A percentile compares a stretch with the other conserved stretches of the same genome.
These are phyloP conservation scores for Orobanche coerulescens DNA, from an alignment of 257 asterid species.

Conservation along the genomic window DNA sequence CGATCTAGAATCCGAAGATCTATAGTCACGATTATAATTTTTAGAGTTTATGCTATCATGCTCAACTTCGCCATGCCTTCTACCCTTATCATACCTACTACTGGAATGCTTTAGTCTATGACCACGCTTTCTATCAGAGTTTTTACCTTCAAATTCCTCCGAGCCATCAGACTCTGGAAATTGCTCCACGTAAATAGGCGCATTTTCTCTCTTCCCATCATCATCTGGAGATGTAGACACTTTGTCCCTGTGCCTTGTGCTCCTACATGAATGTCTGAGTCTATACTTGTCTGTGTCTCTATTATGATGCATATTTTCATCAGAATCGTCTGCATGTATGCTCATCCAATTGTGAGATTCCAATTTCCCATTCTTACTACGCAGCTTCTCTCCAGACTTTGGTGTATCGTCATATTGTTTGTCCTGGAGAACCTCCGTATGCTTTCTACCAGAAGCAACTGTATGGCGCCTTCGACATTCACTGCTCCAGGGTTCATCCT, in stretches of 20 bases:
- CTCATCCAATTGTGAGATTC: slow-evolving; percentile 20
- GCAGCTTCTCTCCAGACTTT: slow-evolving; percentile 23
- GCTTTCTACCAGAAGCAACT: slow-evolving; percentile 24
- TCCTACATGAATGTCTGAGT: slow-evolving; percentile 24
- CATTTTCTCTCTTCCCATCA: slow-evolving; percentile 21
- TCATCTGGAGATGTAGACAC: slow-evolving; percentile 31
- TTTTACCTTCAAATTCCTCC: slow-evolving; percentile 27
- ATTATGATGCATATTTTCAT: slow-evolving; percentile 19
- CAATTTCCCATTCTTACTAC: slow-evolving; percentile 23
- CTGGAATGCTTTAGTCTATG: slow-evolving; percentile 15
- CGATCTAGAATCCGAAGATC: slow-evolving; percentile 24
- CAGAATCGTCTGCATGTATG: slow-evolving; percentile 15
- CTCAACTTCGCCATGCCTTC: slow-evolving; percentile 23
- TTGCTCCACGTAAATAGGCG: slow-evolving; percentile 15
- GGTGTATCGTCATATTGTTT: slow-evolving; percentile 25
- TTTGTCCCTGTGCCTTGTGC: slow-evolving; percentile 24
- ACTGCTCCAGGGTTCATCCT: slow-evolving; percentile 30
- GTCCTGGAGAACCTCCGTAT: slow-evolving; percentile 26
- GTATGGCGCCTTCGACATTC: slow-evolving; percentile 22
- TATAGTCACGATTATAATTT: not conserved
- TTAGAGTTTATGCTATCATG: slow-evolving; percentile 11
- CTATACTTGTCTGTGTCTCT: slow-evolving; percentile 23
- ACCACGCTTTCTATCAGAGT: slow-evolving; percentile 10
- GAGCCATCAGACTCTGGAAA: slow-evolving; percentile 20
- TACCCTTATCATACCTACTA: slow-evolving; percentile 16